Evolutionary conservation across 2,329 filamentous ascomycete species (phyloP).

Genomic region (Ciborinia camelliae): DNA sequence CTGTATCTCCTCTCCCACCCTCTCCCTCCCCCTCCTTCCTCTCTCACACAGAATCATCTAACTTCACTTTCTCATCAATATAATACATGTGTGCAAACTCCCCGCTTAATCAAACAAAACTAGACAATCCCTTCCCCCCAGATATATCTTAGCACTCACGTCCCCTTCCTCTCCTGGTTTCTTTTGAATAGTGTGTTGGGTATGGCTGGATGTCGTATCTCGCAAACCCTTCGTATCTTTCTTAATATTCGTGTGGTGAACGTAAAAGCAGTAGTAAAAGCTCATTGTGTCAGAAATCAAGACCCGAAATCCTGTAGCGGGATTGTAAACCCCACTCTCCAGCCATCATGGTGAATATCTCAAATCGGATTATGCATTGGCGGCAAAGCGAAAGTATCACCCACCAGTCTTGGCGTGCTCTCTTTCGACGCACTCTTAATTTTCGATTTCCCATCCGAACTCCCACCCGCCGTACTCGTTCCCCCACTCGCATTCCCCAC

Average conservation of each 20-base stretch:
- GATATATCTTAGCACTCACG: background rate
- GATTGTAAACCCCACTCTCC: too few species aligned
- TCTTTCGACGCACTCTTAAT: background rate
- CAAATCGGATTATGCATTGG: constrained; percentile 17
- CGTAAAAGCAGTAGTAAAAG: background rate
- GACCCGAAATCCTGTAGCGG: background rate
- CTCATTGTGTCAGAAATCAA: background rate
- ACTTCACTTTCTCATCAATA: background rate
- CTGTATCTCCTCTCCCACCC: too few species aligned
- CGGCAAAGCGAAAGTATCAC: background rate
- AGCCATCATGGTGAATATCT: background rate
- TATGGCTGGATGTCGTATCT: background rate
- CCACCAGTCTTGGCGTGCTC: background rate
- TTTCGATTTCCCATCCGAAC: constrained; percentile 4
- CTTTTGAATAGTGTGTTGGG: background rate
- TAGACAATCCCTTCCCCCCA: background rate
- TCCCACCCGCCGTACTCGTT: constrained; percentile 28
- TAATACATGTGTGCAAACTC: background rate
- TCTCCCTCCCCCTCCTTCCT: too few species aligned
- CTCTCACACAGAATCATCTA: background rate
- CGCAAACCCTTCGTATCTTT: background rate
- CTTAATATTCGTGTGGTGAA: background rate
- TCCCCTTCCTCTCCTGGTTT: background rate
- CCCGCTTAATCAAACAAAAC: background rate
- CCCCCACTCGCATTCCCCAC: constrained; percentile 25